Conservation (phyloP, 768 basidiomycete species). For the Amanita exitialis region DNA sequence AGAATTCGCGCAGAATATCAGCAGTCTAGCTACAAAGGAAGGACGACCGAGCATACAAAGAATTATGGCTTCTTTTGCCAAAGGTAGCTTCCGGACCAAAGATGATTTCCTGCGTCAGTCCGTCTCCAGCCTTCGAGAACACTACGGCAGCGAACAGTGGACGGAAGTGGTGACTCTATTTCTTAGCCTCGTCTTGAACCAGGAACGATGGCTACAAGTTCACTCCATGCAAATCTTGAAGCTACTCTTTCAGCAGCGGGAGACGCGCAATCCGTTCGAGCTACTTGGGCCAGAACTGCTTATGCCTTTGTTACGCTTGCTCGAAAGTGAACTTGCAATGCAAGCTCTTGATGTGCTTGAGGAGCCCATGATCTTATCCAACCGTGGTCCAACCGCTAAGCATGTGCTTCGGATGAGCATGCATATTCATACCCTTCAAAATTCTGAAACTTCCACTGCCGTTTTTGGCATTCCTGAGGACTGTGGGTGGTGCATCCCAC, state of each 20-base stretch:
- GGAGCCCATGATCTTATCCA: slow-evolving; percentile 73
- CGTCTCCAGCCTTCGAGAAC: slow-evolving; percentile 74
- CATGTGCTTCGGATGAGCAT: slow-evolving; percentile 92
- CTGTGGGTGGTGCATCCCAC: slow-evolving; percentile 83
- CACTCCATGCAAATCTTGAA: slow-evolving; percentile 85
- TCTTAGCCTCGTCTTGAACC: slow-evolving; percentile 80
- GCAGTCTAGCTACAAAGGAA: slow-evolving; percentile 59
- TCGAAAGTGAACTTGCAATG: slow-evolving; percentile 79
- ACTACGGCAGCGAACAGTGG: slow-evolving; percentile 69
- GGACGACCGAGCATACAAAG: slow-evolving; percentile 72
- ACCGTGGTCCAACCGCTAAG: slow-evolving; percentile 65
- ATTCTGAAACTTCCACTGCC: slow-evolving; percentile 48
- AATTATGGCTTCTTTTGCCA: slow-evolving; percentile 85
- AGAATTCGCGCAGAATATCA: slow-evolving; percentile 66
- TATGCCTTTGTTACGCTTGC: slow-evolving; percentile 80
- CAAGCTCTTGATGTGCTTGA: slow-evolving; percentile 91
- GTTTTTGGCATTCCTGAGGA: slow-evolving; percentile 77
- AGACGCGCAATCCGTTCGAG: slow-evolving; percentile 65
- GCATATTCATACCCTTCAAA: slow-evolving; percentile 38
- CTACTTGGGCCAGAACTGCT: slow-evolving; percentile 77
- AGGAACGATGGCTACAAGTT: slow-evolving; percentile 70
- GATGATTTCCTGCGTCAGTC: slow-evolving; percentile 93
- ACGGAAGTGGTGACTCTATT: slow-evolving; percentile 76
- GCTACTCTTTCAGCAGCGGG: slow-evolving; percentile 77
- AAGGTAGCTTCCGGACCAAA: slow-evolving; percentile 78